A percentile compares a stretch with the other conserved stretches of the same genome.
phyloP scores from a whole-genome alignment of 1,139 yeast species.

The Geotrichum reessii region DNA sequence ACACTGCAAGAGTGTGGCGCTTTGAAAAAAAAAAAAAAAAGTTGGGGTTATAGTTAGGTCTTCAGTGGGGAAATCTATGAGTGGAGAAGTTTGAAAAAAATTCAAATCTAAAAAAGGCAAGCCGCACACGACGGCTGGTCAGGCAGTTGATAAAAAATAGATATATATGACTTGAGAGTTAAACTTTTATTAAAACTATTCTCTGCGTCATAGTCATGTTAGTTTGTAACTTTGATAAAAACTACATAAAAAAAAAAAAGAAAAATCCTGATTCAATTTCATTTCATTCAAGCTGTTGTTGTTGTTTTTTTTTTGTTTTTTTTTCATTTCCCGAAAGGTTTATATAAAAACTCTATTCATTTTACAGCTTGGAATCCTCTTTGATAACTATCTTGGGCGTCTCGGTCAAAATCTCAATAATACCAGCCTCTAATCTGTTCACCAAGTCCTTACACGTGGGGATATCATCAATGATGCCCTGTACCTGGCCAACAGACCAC shows the following conservation, averaged over 20 bases:
- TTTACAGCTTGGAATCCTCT: constrained; percentile 12
- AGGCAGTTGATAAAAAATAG: not conserved
- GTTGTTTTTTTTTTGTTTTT: not conserved
- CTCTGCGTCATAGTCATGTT: too few species aligned
- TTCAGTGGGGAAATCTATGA: too few species aligned
- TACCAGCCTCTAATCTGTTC: constrained; percentile 27
- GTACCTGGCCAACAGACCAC: constrained; percentile 35
- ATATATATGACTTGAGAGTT: not conserved
- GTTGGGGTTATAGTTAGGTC: too few species aligned
- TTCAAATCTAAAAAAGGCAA: too few species aligned
- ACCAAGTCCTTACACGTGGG: constrained; percentile 33
- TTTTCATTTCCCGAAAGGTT: not conserved
- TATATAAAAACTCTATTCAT: not conserved
- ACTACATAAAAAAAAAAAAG: too few species aligned
- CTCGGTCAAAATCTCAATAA: constrained; percentile 19
- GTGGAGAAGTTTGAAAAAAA: too few species aligned
- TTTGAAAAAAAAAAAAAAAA: too few species aligned
- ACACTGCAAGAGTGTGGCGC: too few species aligned
- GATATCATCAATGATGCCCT: constrained; percentile 32
- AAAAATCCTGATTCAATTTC: too few species aligned
- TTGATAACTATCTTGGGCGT: constrained; percentile 5
- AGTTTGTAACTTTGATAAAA: too few species aligned
- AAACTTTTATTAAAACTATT: too few species aligned
- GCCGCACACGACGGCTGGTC: not conserved
- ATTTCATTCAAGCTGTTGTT: not conserved